phyloP scores from a whole-genome alignment of 352 stramenopile species.

The Lagenidium sp. region DNA sequence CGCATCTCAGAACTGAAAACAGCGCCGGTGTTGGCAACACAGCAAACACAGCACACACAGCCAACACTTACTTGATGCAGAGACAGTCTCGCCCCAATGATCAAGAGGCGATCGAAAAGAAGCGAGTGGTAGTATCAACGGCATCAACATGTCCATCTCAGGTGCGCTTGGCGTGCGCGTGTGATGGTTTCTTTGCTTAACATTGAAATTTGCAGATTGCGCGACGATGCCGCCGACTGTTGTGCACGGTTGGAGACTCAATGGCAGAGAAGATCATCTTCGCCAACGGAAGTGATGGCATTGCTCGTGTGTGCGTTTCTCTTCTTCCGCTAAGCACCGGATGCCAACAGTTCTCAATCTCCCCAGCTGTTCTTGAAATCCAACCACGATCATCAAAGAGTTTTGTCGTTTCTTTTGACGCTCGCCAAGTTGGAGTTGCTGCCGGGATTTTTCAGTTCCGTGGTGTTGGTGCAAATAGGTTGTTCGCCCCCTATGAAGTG shows the following conservation, averaged over 20 bases:
- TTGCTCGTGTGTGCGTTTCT: conserved; percentile 66
- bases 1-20: too few species aligned
- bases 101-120: too few species aligned
- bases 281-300: conserved; percentile 44
- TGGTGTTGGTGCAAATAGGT: conserved; percentile 46
- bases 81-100: too few species aligned
- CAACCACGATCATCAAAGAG: conserved; percentile 40
- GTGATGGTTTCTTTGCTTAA: too few species aligned
- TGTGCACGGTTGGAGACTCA: conserved; percentile 58
- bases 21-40: too few species aligned
- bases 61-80: too few species aligned
- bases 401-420: conserved; percentile 65
- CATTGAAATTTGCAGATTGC: too few species aligned
- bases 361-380: conserved; percentile 68
- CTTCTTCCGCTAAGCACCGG: conserved; percentile 74
- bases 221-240: conserved; percentile 49
- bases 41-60: too few species aligned
- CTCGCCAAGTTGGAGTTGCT: conserved; percentile 42
- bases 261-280: conserved; percentile 76
- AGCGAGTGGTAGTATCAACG: too few species aligned
- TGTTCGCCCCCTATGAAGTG: conserved; percentile 73
- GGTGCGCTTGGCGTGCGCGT: too few species aligned
- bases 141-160: too few species aligned
- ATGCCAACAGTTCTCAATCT: conserved; percentile 77
- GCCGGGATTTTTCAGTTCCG: conserved; percentile 84